Evolutionary conservation across 805 yeast species (phyloP), one percentile per base, ranked within the genome.

Genomic region (Ogataea naganishii): DNA sequence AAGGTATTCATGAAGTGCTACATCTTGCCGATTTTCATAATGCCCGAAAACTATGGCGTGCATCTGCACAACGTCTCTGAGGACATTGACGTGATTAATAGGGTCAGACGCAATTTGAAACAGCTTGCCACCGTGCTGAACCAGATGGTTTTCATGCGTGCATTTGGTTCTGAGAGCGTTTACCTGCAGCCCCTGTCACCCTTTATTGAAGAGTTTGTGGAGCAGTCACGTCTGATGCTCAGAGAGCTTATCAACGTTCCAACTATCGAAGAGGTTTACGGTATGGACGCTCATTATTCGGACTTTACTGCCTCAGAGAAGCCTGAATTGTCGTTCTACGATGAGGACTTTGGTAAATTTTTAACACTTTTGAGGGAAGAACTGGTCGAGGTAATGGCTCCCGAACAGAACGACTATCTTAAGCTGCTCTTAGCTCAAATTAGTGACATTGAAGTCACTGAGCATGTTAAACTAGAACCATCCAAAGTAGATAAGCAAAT

Each of bases 151-250:
- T 52, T 75, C 4, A 74, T 84, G 75, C 65, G 68, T 37, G 72
- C 82, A 2, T 84, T 85, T 55, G 70, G 69, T 10, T 40, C 56
- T 1, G 66, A 66, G 18, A 75, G 80, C 40, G 71, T 77, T 27
- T 84, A 74, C 49, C 54, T 84, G 41, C 86, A 81, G 47, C 94
- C 95, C 1, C 60, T 84, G 46, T 82, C 82, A 49, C 88, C 80
- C 25, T 82, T 72, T 45, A 66, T 85, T 24, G 63, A 60, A 30
- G 58, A 69, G 10, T 65, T 74, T 7, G 55, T 60, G 6, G 75
- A 63, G 6, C 58, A 64, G 9, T 63, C 75, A 26, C 55, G 69
- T 20, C 46, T 52, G 0, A 49, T 72, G 7, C 54, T 80, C 30
- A 55, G 53, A 26, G 52, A 58, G 14, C 46, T 82, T 15, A 66